Percentiles rank a stretch among this genome's conserved stretches.
Evolutionary conservation across 257 asterid species (phyloP).

Genomic region (Avicennia marina): DNA sequence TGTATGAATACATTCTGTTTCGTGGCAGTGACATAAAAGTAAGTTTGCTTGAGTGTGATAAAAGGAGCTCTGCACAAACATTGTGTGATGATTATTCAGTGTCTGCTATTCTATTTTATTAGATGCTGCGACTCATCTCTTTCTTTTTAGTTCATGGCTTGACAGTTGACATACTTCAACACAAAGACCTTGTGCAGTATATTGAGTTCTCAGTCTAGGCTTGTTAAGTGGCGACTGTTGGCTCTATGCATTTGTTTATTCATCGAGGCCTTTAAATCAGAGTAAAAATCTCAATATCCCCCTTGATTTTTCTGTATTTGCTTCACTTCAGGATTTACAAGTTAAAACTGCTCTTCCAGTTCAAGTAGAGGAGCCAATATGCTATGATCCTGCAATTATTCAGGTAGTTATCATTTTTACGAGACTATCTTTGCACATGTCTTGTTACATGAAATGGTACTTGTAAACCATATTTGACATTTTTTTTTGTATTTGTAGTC

Average conservation of each 20-base stretch:
- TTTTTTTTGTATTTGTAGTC: constrained; percentile 37
- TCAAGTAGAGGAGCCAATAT: constrained; percentile 46
- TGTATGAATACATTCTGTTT: constrained; percentile 70
- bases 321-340: constrained; percentile 60
- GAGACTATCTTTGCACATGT: neutral
- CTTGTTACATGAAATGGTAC: neutral
- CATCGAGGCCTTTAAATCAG: neutral
- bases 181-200: too few species aligned
- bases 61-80: neutral
- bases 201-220: neutral
- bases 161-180: neutral
- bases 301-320: neutral
- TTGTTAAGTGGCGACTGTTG: neutral
- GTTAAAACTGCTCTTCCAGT: constrained; percentile 53
- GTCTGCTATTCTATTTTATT: neutral
- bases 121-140: constrained; percentile 7
- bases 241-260: neutral
- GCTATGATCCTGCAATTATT: constrained; percentile 71
- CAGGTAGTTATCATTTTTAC: constrained; percentile 41
- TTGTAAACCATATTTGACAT: constrained; percentile 11
- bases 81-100: neutral
- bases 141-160: too few species aligned
- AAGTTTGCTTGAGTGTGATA: constrained; percentile 8
- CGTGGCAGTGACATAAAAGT: constrained; percentile 85
- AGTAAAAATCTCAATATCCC: neutral